Conservation (phyloP, 352 stramenopile genomes). For the Globisporangium mamillatum region DNA sequence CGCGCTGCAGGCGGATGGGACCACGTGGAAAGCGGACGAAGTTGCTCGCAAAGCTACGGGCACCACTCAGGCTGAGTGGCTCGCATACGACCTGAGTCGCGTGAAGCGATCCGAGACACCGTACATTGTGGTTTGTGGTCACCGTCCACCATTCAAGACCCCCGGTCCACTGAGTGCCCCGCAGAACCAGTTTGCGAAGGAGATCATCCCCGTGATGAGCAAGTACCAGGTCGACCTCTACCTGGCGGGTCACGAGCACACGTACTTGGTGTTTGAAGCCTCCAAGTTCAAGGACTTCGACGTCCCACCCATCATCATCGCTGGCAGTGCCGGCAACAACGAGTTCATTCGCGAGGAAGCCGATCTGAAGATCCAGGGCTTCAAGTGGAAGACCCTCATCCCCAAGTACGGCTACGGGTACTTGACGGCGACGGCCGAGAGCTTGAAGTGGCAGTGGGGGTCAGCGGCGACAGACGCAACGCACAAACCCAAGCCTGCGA, state of each 20-base stretch:
- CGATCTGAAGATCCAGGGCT: constrained; percentile 52
- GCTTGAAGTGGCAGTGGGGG: constrained; percentile 62
- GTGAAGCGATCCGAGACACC: constrained; percentile 57
- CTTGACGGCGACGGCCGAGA: constrained; percentile 50
- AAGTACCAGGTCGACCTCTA: constrained; percentile 76
- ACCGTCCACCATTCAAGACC: constrained; percentile 73
- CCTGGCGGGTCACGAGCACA: constrained; percentile 68
- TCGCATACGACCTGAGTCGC: constrained; percentile 69
- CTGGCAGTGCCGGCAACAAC: constrained; percentile 71
- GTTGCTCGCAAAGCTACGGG: constrained; percentile 27
- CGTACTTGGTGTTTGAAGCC: constrained; percentile 62
- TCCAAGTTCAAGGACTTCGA: constrained; percentile 44
- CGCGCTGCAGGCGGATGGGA: constrained; percentile 37
- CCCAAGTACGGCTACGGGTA: constrained; percentile 77
- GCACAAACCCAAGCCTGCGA: constrained; percentile 36
- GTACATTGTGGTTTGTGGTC: constrained; percentile 70
- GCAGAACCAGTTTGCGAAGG: constrained; percentile 55
- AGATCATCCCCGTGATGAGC: constrained; percentile 72
- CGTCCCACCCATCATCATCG: constrained; percentile 72
- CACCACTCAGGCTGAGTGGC: constrained; percentile 46
- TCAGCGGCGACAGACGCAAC: constrained; percentile 43
- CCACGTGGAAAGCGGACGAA: constrained; percentile 52
- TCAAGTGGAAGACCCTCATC: constrained; percentile 59
- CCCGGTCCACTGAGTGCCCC: constrained; percentile 32
- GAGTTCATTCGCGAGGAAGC: constrained; percentile 57